Evolutionary conservation across 2,329 filamentous ascomycete genomes (phyloP).

Genomic region (Magnaporthiopsis incrustans): DNA sequence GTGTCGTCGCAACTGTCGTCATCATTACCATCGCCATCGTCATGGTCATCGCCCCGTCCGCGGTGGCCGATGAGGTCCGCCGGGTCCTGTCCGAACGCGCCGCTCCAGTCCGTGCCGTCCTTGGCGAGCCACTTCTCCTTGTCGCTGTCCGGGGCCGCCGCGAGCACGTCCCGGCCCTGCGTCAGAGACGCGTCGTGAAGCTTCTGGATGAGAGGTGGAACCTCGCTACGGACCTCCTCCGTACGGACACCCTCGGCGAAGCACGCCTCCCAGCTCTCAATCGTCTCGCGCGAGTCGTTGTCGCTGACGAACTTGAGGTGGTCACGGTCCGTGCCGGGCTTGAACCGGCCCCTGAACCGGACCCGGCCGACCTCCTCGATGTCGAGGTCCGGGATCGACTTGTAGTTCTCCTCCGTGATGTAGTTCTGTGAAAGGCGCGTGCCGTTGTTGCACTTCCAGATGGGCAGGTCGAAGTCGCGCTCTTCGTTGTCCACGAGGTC

Average conservation of each 20-base stretch:
- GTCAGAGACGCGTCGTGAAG: constrained; percentile 77
- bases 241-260: constrained; percentile 75
- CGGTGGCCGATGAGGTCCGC: constrained; percentile 33
- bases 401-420: constrained; percentile 71
- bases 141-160: constrained; percentile 61
- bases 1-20: constrained; percentile 25
- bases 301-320: constrained; percentile 78
- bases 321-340: constrained; percentile 79
- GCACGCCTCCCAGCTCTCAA: constrained; percentile 91
- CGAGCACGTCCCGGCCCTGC: constrained; percentile 72
- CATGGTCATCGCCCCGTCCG: constrained; percentile 24
- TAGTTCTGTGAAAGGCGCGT: constrained; percentile 83
- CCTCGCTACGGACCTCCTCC: constrained; percentile 61
- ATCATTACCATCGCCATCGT: constrained; percentile 33
- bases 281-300: constrained; percentile 86
- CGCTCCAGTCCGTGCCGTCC: constrained; percentile 78
- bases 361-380: constrained; percentile 75
- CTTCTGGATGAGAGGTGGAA: constrained; percentile 63
- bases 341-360: constrained; percentile 74
- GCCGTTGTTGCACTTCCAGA: constrained; percentile 75
- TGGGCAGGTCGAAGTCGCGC: constrained; percentile 72
- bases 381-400: constrained; percentile 62
- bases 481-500: constrained; percentile 76
- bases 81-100: constrained; percentile 76
- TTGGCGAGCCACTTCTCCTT: constrained; percentile 71